Percentiles rank a stretch among this genome's conserved stretches.
phyloP scores from a whole-genome alignment of 257 asterid species.

The Petunia secreta region DNA sequence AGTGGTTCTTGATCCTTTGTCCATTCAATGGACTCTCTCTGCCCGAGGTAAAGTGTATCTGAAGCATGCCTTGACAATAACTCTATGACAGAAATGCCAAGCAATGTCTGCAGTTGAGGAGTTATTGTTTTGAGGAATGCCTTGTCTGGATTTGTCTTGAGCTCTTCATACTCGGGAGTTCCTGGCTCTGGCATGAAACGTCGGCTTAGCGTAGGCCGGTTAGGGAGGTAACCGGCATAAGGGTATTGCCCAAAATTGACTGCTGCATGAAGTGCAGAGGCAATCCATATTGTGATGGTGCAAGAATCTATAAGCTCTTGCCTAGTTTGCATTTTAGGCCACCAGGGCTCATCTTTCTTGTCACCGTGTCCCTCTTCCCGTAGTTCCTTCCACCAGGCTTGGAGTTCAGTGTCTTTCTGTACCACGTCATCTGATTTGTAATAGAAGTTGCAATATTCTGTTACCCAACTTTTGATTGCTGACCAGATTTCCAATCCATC shows the following conservation, averaged over 20 bases:
- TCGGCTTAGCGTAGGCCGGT: slow-evolving; percentile 71
- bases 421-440: slow-evolving; percentile 54
- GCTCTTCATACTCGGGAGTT: slow-evolving; percentile 63
- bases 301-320: slow-evolving; percentile 65
- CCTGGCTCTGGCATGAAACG: slow-evolving; percentile 66
- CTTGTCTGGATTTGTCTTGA: slow-evolving; percentile 60
- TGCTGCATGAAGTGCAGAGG: slow-evolving; percentile 87
- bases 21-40: slow-evolving; percentile 50
- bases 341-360: slow-evolving; percentile 71
- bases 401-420: slow-evolving; percentile 62
- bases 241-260: slow-evolving; percentile 77
- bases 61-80: slow-evolving; percentile 70
- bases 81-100: slow-evolving; percentile 71
- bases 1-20: slow-evolving; percentile 55
- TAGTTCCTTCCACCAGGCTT: slow-evolving; percentile 82
- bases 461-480: slow-evolving; percentile 74
- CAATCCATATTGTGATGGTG: slow-evolving; percentile 77
- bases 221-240: slow-evolving; percentile 69
- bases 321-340: slow-evolving; percentile 70
- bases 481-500: slow-evolving; percentile 87
- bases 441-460: slow-evolving; percentile 65
- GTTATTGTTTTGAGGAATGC: slow-evolving; percentile 64
- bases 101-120: slow-evolving; percentile 54
- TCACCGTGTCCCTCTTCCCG: slow-evolving; percentile 74
- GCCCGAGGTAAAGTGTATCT: slow-evolving; percentile 68